Conservation (phyloP, 768 basidiomycete genomes). For the Naganishia randhawae region DNA sequence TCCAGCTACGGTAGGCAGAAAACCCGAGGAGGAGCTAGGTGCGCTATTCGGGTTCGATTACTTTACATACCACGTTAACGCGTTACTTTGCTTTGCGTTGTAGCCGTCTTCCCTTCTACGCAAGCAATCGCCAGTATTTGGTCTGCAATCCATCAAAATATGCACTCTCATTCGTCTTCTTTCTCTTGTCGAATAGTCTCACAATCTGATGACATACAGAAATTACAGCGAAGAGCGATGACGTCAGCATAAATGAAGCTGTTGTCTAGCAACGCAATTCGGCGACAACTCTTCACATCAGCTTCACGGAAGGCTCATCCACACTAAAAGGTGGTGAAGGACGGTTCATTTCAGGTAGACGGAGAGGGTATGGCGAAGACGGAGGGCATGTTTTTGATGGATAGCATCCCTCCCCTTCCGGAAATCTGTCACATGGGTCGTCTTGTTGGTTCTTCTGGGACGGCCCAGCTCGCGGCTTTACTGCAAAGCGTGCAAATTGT, state of each 20-base stretch:
- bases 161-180: not conserved
- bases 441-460: not conserved
- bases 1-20: no score
- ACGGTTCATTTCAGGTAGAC: not conserved
- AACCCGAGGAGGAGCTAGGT: no score
- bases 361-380: not conserved
- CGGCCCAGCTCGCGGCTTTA: not conserved
- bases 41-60: no score
- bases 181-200: not conserved
- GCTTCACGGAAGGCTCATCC: not conserved
- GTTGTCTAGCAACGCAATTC: not conserved
- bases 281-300: not conserved
- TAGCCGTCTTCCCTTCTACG: not conserved
- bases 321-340: not conserved
- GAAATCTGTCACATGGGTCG: not conserved
- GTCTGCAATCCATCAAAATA: not conserved
- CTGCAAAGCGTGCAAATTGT: conserved; percentile 9
- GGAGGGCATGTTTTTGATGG: not conserved
- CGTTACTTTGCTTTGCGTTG: not conserved
- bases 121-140: not conserved
- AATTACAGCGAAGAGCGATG: not conserved
- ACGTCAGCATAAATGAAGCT: not conserved
- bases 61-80: no score
- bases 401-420: not conserved
- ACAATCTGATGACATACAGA: conserved; percentile 8